These are phyloP conservation scores for Podospora comata DNA, from an alignment of 495 filamentous ascomycete species.

Conservation along the genomic window DNA sequence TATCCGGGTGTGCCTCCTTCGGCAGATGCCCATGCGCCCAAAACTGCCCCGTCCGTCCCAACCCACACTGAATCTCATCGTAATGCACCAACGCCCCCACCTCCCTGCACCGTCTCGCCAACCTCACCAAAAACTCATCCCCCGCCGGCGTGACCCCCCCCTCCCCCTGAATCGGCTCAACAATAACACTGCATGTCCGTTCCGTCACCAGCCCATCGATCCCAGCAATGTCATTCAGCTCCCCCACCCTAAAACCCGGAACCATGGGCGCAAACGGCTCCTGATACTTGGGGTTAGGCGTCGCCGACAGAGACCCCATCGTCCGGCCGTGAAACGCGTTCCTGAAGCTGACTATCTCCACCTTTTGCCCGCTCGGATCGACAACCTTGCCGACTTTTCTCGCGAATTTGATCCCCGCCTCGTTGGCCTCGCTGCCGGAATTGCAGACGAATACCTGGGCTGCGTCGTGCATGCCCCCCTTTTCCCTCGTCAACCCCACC, in stretches of 20 bases:
- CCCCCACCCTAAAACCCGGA: constrained; percentile 84
- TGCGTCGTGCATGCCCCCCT: constrained; percentile 77
- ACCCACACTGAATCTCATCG: constrained; percentile 95
- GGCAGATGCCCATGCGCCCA: constrained; percentile 83
- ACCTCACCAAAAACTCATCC: constrained; percentile 71
- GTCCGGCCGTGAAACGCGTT: constrained; percentile 94
- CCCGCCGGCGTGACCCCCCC: constrained; percentile 85
- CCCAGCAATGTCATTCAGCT: constrained; percentile 73
- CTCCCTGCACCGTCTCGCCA: constrained; percentile 76
- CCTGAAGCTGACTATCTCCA: constrained; percentile 83
- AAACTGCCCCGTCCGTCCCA: constrained; percentile 78
- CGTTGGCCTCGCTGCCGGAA: constrained; percentile 92
- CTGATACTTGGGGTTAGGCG: constrained; percentile 98
- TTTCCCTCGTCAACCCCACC: constrained; percentile 68
- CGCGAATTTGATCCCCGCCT: constrained; percentile 95
- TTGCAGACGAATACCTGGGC: constrained; percentile 90
- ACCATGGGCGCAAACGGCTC: constrained; percentile 92
- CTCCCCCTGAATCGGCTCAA: constrained; percentile 97
- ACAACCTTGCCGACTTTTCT: constrained; percentile 79
- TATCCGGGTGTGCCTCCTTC: constrained; percentile 81
- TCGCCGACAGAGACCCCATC: constrained; percentile 87
- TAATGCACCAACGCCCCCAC: constrained; percentile 87
- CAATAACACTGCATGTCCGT: constrained; percentile 88
- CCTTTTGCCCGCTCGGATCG: constrained; percentile 68
- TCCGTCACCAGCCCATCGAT: constrained; percentile 72